Evolutionary conservation across 2,329 filamentous ascomycete species (phyloP), one percentile per base, ranked within the genome.

Genomic region (Simplicillium sp.): DNA sequence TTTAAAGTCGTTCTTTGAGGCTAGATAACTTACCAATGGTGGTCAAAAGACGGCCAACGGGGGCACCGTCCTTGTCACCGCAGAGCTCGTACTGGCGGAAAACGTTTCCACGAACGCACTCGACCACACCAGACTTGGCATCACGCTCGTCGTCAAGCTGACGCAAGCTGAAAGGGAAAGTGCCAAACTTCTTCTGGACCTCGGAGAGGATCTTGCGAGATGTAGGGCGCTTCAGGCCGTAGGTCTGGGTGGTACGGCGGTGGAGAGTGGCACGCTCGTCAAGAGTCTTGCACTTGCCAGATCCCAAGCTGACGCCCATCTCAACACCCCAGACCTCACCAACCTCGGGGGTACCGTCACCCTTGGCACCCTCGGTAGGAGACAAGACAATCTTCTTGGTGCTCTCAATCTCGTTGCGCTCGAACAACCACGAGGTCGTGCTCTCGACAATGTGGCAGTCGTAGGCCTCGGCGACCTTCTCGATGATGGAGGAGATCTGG

Each of bases 251-350:
- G 43, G 92, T 97, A 56, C 90, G 85, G 60, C 90, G 87, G 70
- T 97, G 88, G 50, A 98, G 77, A 37, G 92, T 98, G 39, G 92
- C 71, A 49, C 92, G 81, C 66, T 94, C 84, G 57, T 87, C 80
- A 46, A 95, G 73, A 52, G 73, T 82, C 82, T 97, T 98, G 65
- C 94, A 84, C 75, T 98, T 98, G 61, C 92, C 92, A 47, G 80
- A 82, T 49, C 89, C 89, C 54, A 92, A 70, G 65, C 85, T 92
- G 59, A 98, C 79, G 53, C 90, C 90, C 60, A 96, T 80, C 74
- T 98, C 92, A 41, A 98, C 87, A 65, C 92, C 92, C 92, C 92
- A 98, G 46, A 94, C 89, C 62, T 98, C 92, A 51, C 87, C 84
- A 43, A 94, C 69, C 57, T 94, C 90, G 43, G 92, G 85, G 43